Evolutionary conservation across 208 protist genomes (phyloP).

Genomic region (Trypanosoma lewisi): DNA sequence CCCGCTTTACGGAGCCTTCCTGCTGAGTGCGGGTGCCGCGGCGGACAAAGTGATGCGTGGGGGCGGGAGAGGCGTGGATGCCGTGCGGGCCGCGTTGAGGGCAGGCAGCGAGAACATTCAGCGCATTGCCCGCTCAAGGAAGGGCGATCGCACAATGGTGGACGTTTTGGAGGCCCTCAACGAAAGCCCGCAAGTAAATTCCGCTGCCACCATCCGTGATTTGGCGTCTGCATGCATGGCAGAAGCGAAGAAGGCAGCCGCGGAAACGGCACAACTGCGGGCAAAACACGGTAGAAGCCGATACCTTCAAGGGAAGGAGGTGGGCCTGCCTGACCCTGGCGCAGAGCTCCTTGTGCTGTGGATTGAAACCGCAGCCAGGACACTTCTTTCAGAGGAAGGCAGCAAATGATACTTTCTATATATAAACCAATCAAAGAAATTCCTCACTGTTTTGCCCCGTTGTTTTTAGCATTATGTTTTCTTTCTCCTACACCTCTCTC

Average conservation of each 20-base stretch:
- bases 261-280: conserved; percentile 33
- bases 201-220: conserved; percentile 33
- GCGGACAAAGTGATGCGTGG: conserved; percentile 23
- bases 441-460: conserved; percentile 22
- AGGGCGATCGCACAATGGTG: conserved; percentile 71
- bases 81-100: conserved; percentile 36
- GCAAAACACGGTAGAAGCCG: conserved; percentile 53
- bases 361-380: conserved; percentile 21
- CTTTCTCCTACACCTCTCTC: too few relatives aligned
- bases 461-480: conserved; percentile 9
- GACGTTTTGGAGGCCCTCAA: conserved; percentile 54
- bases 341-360: conserved; percentile 54
- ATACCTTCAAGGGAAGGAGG: conserved; percentile 57
- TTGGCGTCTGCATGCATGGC: conserved; percentile 35
- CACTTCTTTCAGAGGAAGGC: background rate
- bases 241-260: conserved; percentile 35
- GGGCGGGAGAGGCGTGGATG: conserved; percentile 19
- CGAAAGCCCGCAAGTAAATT: conserved; percentile 23
- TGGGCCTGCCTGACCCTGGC: conserved; percentile 55
- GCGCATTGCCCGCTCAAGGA: conserved; percentile 41
- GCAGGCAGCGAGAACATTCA: conserved; percentile 41
- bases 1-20: conserved; percentile 61
- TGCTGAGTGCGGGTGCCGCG: conserved; percentile 35
- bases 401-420: background rate
- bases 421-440: background rate